Evolutionary conservation across 2,329 filamentous ascomycete species (phyloP), one percentile per base, ranked within the genome.

Genomic region (Cytospora piceicola): DNA sequence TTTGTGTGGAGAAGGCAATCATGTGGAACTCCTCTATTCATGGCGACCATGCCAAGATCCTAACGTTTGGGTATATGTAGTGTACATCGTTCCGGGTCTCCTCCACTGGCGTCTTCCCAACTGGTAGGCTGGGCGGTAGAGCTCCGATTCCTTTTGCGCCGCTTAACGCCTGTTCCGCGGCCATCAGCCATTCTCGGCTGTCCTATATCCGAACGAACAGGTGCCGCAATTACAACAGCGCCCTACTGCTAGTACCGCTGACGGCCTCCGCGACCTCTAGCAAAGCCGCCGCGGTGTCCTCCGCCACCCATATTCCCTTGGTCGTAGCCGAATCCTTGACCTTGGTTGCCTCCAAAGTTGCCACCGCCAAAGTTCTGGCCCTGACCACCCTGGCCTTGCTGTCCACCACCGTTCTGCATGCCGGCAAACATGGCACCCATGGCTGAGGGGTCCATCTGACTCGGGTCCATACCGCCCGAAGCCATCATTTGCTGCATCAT

Each of bases 401-500:
- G 77, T 8, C 75, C 79, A 20, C 78, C 81, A 12, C 75, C 74
- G 59, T 79, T 80, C 71, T 86, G 84, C 82, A 86, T 86, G 36
- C 82, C 81, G 0, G 81, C 79, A 71, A 87, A 88, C 85, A 89
- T 88, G 72, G 82, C 80, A 17, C 80, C 80, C 79, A 87, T 84
- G 66, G 84, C 76, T 36, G 78, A 79, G 46, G 85, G 83, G 68
- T 90, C 87, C 85, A 90, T 88, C 76, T 89, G 87, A 67, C 81
- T 86, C 51, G 86, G 86, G 69, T 90, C 87, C 79, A 89, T 86
- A 27, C 87, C 87, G 0, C 81, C 80, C 0, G 83, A 81, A 7
- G 63, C 66, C 83, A 89, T 88, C 86, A 90, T 88, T 75, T 89
- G 86, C 75, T 89, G 87, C 85, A 90, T 87, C 84, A 89, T 88